These are phyloP conservation scores for Sclerotinia nivalis DNA, from an alignment of 2,329 filamentous ascomycete species.

Conservation along the genomic window DNA sequence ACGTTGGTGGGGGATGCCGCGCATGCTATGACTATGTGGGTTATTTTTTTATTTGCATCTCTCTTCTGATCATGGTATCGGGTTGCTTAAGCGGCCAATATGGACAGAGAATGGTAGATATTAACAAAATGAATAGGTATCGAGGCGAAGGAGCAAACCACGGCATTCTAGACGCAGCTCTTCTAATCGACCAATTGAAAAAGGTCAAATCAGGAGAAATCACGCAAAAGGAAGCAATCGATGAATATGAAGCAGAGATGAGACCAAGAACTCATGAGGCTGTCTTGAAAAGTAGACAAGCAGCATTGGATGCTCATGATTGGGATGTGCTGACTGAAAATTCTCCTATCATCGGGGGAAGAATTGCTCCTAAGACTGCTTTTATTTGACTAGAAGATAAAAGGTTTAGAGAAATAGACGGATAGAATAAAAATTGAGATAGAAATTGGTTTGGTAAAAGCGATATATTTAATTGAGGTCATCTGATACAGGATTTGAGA, in stretches of 20 bases:
- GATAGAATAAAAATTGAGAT: not conserved
- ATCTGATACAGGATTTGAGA: not conserved
- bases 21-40: conserved; percentile 41
- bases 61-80: not conserved
- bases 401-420: not conserved
- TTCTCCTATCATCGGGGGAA: conserved; percentile 45
- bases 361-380: conserved; percentile 15
- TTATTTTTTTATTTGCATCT: not conserved
- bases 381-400: not conserved
- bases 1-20: conserved; percentile 42
- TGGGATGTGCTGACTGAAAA: conserved; percentile 47
- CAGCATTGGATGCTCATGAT: conserved; percentile 56
- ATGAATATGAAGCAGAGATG: conserved; percentile 50
- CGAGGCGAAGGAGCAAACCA: conserved; percentile 61
- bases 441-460: not conserved
- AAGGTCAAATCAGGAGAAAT: conserved; percentile 24
- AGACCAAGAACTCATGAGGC: conserved; percentile 48
- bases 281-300: conserved; percentile 53
- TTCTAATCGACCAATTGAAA: conserved; percentile 45
- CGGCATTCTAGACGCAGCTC: conserved; percentile 53
- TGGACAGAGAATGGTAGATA: not conserved
- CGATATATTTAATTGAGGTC: not conserved
- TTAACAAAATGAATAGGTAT: conserved; percentile 33
- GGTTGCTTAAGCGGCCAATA: no score
- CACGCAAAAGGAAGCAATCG: conserved; percentile 44